phyloP scores from a whole-genome alignment of 345 rosid genomes.

The Sonneratia caseolaris region DNA sequence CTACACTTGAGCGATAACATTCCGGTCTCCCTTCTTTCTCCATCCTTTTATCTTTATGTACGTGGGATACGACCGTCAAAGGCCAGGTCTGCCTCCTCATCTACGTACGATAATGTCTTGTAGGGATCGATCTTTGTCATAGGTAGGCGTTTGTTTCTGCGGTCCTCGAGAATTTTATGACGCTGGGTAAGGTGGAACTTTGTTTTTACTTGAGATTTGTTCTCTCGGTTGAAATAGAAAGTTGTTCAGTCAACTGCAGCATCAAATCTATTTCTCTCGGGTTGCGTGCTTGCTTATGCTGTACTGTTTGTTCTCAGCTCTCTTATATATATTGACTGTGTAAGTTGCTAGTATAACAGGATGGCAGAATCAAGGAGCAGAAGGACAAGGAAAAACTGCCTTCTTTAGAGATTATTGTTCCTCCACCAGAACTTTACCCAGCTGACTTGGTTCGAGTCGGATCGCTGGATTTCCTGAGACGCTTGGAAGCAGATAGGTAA shows the following conservation, averaged over 20 bases:
- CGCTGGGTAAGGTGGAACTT: background rate
- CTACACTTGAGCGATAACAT: too few species aligned
- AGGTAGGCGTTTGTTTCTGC: background rate
- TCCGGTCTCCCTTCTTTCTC: too few species aligned
- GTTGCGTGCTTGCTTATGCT: background rate
- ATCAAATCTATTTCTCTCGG: background rate
- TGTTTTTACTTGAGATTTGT: background rate
- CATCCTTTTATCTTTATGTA: too few species aligned
- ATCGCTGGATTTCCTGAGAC: too few species aligned
- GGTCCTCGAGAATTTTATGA: slow-evolving; percentile 1
- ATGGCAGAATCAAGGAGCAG: background rate
- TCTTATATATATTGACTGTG: background rate
- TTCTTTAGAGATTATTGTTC: background rate
- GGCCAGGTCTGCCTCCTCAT: background rate
- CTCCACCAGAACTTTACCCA: too few species aligned
- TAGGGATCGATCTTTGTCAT: background rate
- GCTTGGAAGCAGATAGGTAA: too few species aligned
- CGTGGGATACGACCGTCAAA: background rate
- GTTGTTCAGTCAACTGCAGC: too few species aligned
- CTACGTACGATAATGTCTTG: background rate
- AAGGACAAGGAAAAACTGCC: background rate
- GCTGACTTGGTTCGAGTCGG: too few species aligned
- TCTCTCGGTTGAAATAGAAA: too few species aligned
- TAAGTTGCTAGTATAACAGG: background rate
- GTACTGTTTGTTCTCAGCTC: background rate